These are phyloP conservation scores for Cynanchum wilfordii DNA, from an alignment of 257 asterid genomes.

Conservation along the genomic window DNA sequence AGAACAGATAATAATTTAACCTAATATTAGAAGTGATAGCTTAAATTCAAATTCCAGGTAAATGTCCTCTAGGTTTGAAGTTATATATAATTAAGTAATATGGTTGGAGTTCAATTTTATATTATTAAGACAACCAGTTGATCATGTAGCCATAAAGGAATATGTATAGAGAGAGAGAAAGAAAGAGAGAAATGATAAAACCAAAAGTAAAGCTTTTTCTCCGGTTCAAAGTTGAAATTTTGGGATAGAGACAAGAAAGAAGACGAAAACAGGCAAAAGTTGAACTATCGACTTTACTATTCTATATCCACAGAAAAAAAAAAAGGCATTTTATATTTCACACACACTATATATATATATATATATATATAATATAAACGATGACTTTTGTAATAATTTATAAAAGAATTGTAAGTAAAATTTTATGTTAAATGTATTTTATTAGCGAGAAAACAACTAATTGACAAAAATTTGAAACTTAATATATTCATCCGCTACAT, in stretches of 20 bases:
- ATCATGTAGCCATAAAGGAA: not conserved
- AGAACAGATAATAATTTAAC: too few relatives aligned
- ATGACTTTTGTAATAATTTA: not conserved
- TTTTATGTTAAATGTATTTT: too few relatives aligned
- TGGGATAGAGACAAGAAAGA: slow-evolving; percentile 5
- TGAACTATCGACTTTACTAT: not conserved
- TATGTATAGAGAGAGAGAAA: not conserved
- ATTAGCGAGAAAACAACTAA: too few relatives aligned
- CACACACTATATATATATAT: too few relatives aligned
- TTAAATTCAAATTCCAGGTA: too few relatives aligned
- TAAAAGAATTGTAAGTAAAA: not conserved
- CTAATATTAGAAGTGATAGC: too few relatives aligned
- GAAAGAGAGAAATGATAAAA: not conserved
- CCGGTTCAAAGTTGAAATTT: not conserved
- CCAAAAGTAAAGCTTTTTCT: not conserved
- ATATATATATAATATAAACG: not conserved
- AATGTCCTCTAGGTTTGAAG: too few relatives aligned
- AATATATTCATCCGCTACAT: not conserved
- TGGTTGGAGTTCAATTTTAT: not conserved
- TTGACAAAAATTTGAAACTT: too few relatives aligned
- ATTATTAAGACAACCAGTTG: not conserved
- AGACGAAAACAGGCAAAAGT: slow-evolving; percentile 14
- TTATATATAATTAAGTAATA: not conserved
- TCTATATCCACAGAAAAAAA: not conserved
- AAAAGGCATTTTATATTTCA: not conserved